Base-by-base conservation (phyloP, 139 green algal species). In the Desmodesmus armatus region DNA sequence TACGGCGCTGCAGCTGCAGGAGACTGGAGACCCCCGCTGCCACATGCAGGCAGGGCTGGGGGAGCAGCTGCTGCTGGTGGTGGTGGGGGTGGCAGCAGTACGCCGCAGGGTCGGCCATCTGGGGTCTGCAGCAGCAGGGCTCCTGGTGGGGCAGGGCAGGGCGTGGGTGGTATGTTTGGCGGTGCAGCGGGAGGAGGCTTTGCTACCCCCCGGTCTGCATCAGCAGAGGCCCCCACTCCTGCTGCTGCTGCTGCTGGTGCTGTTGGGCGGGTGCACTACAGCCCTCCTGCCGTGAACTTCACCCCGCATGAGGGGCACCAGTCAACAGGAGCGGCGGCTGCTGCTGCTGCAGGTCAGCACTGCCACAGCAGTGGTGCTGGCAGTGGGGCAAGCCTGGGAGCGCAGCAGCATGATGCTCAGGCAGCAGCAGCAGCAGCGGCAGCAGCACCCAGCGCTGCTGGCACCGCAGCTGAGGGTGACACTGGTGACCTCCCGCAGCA, bases 261-360 rank as follows among this genome's bases (percentile, higher is more conserved):
- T 62, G 17, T 27, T n/a, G 15, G 35, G 2, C 62, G 76, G 11
- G 76, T 39, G 6, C 53, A 72, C 25, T 82, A 82, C 55, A 82
- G 76, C 55, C 76, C 76, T 39, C 76, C 76, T 58, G 76, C 76
- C 41, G 76, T 82, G 5, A 82, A 82, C 76, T 82, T 72, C 40
- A 55, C 37, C 17, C 76, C 76, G 29, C 9, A n/a, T 13, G 51
- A 21, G 35, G n/a, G n/a, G n/a, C n/a, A n/a, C n/a, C 35, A 37
- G 35, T 17, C 75, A 71, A 43, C 53, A 29, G 53, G 25, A 40
- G 43, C 35, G 40, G 72, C n/a, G 40, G 72, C 72, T 29, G 72
- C 72, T n/a, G 72, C 69, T 7, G 69, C 23, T 35, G 69, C 39
- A 2, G 40, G 0, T 79, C 76, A 60, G 76, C 76, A 11, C 74